Conservation (phyloP, 345 rosid species). For the Dimocarpus longan region DNA sequence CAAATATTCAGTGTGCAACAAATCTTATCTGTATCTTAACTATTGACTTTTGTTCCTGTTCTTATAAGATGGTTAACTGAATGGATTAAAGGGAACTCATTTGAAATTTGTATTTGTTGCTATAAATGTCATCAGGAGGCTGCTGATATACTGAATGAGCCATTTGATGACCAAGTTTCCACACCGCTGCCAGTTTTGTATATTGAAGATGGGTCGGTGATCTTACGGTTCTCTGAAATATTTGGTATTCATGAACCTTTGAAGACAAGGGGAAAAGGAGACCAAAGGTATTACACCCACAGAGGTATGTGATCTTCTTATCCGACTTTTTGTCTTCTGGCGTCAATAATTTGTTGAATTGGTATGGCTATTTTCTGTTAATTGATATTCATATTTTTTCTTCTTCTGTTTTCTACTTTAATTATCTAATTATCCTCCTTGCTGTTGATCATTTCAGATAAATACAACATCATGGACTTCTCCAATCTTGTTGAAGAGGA, state of each 20-base stretch:
- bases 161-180: conserved; percentile 45
- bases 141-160: conserved; percentile 44
- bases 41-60: background rate
- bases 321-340: background rate
- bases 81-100: background rate
- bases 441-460: conserved; percentile 53
- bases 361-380: background rate
- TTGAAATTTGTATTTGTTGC: background rate
- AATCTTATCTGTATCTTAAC: background rate
- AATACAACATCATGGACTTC: conserved; percentile 51
- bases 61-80: background rate
- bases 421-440: background rate
- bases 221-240: conserved; percentile 92
- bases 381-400: background rate
- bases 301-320: conserved; percentile 56
- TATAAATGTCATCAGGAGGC: conserved; percentile 34
- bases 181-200: conserved; percentile 79
- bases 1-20: background rate
- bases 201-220: conserved; percentile 82
- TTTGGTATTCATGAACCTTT: conserved; percentile 84
- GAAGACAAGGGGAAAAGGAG: conserved; percentile 67
- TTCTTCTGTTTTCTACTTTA: background rate
- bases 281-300: conserved; percentile 49
- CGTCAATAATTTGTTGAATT: background rate
- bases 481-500: conserved; percentile 84